These are phyloP conservation scores for Colletotrichum eleusines DNA, from an alignment of 2,329 filamentous ascomycete genomes.

Conservation along the genomic window DNA sequence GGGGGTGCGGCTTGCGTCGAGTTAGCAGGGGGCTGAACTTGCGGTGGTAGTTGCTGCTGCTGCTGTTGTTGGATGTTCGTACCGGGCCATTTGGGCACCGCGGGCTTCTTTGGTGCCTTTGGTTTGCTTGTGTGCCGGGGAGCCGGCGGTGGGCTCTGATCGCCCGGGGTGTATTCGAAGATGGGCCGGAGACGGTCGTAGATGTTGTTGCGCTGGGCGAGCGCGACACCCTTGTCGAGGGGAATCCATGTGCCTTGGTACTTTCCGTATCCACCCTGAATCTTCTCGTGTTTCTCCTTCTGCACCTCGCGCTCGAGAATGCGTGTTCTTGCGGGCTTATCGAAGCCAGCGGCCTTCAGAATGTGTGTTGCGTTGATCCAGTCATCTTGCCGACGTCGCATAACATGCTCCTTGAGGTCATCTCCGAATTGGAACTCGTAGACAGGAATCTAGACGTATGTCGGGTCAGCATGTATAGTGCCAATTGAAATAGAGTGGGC, in stretches of 20 bases:
- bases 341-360: conserved; percentile 94
- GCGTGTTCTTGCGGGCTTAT: conserved; percentile 94
- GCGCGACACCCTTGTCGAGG: conserved; percentile 80
- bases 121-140: conserved; percentile 93
- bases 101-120: conserved; percentile 77
- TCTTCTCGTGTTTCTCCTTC: conserved; percentile 96
- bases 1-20: conserved; percentile 45
- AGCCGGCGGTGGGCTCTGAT: conserved; percentile 90
- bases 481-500: neutral
- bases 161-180: conserved; percentile 88
- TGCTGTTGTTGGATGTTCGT: conserved; percentile 44
- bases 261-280: conserved; percentile 98
- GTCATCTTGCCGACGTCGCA: conserved; percentile 92
- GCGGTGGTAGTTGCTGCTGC: conserved; percentile 14
- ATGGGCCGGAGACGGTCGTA: conserved; percentile 86
- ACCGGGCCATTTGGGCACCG: conserved; percentile 71
- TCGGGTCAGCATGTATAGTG: conserved; percentile 7
- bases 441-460: conserved; percentile 79
- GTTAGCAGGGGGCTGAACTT: conserved; percentile 37
- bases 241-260: conserved; percentile 99
- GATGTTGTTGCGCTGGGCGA: conserved; percentile 89
- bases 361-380: conserved; percentile 99
- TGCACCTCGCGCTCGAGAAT: conserved; percentile 98
- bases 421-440: conserved; percentile 90
- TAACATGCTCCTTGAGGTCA: conserved; percentile 88